These are phyloP conservation scores for Calocera viscosa DNA, from an alignment of 768 basidiomycete genomes.

Conservation along the genomic window DNA sequence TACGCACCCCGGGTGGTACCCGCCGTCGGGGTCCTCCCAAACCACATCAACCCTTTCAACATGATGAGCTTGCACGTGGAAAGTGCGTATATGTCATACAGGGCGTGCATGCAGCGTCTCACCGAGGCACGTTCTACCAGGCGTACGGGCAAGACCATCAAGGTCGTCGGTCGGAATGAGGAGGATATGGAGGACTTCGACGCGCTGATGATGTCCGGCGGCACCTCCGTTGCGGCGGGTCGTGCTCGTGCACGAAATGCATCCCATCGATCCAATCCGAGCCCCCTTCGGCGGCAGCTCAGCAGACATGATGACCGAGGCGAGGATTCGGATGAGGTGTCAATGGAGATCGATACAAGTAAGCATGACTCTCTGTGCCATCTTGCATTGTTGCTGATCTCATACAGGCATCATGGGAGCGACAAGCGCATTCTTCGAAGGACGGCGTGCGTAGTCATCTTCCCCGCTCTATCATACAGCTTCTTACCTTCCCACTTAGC, in stretches of 20 bases:
- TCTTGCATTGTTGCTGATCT: neutral
- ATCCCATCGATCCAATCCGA: neutral
- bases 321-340: neutral
- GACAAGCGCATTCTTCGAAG: neutral
- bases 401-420: neutral
- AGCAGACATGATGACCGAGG: neutral
- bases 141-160: neutral
- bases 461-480: neutral
- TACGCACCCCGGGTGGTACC: neutral
- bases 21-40: constrained; percentile 1
- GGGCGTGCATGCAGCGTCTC: neutral
- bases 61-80: constrained; percentile 5
- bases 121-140: neutral
- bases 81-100: neutral
- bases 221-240: neutral
- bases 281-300: neutral
- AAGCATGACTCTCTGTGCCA: neutral
- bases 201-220: constrained; percentile 1
- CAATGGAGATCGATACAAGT: constrained; percentile 4
- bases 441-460: neutral
- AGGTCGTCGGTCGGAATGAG: neutral
- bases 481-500: neutral
- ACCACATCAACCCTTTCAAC: constrained; percentile 3
- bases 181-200: constrained; percentile 5
- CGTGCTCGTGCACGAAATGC: neutral